Conservation (phyloP, 2,329 filamentous ascomycete genomes). For the Trichoderma sp. region DNA sequence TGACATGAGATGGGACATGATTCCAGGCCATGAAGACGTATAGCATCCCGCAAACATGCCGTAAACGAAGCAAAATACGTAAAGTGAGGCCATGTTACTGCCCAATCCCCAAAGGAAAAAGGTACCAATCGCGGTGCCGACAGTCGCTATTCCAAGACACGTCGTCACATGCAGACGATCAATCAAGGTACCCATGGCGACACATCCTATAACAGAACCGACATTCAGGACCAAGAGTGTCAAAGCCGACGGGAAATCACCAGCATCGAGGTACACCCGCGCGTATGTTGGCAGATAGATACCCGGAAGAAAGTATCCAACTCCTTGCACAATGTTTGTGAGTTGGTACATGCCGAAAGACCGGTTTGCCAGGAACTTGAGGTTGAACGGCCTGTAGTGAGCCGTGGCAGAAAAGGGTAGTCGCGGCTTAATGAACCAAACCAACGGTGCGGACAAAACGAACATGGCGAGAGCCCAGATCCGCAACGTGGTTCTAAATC, state of each 20-base stretch:
- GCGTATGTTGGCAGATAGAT: constrained; percentile 62
- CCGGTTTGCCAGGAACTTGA: constrained; percentile 51
- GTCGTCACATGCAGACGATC: constrained; percentile 53
- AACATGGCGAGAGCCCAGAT: constrained; percentile 52
- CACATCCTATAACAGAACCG: constrained; percentile 56
- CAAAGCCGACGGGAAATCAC: constrained; percentile 50
- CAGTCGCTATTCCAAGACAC: constrained; percentile 55
- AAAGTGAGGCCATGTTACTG: constrained; percentile 50
- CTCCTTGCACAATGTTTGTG: constrained; percentile 57
- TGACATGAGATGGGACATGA: constrained; percentile 43
- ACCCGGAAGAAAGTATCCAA: constrained; percentile 62
- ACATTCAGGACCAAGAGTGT: constrained; percentile 59
- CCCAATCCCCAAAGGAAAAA: constrained; percentile 63
- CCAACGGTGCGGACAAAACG: constrained; percentile 50
- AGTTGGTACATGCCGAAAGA: constrained; percentile 57
- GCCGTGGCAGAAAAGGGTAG: constrained; percentile 41
- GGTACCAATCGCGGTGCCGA: constrained; percentile 53
- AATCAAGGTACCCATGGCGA: constrained; percentile 55
- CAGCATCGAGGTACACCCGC: constrained; percentile 42
- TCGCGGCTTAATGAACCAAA: constrained; percentile 55
- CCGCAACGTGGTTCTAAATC: constrained; percentile 51
- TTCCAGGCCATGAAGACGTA: constrained; percentile 59
- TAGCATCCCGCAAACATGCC: constrained; percentile 65
- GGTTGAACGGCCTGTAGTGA: constrained; percentile 39
- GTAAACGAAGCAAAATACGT: constrained; percentile 59